Evolutionary conservation across 176 grass and related monocot genomes (phyloP), one percentile per base, ranked within the genome.

Genomic region (Zoysia pacifica): DNA sequence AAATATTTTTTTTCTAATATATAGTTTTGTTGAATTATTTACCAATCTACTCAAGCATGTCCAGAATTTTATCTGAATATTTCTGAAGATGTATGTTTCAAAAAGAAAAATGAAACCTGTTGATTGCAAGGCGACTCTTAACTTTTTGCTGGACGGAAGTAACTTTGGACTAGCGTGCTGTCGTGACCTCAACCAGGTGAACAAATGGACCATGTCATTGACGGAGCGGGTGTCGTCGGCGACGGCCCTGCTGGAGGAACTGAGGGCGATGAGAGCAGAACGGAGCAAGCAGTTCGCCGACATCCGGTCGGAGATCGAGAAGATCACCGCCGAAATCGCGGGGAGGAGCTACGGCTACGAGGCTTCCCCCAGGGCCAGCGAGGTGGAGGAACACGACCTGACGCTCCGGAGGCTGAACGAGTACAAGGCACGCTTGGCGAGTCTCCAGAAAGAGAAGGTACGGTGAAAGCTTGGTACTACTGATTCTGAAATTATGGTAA

Each of bases 361-460:
- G 4, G 4, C 42, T 15, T 70, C 72, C 14, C 82, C 73, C 2
- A 47, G 78, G 71, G 62, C 70, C 70, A 11, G 47, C n/a, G 77
- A 50, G 74, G 35, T 79, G 9, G 75, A 86, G 40, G 76, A 77
- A 9, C 86, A 84, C 36, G 90, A 89, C 70, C 77, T 93, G 13
- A 89, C 90, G 0, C 46, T 86, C 72, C 77, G 83, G 83, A 89
- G 84, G 80, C 53, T 93, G 3, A 70, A 66, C 1, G 87, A 93
- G 73, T 65, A 69, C 67, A 86, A 37, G 35, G 55, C 76, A 20
- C 80, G 74, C 48, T 3, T 89, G 55, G 48, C 83, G 4, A 86
- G 2, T 61, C 87, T 93, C 36, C 87, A 93, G 81, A 93, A 87
- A 83, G 83, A 86, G 38, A 93, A 93, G 86, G 90, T 93, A 78